Percentiles rank a stretch among this genome's conserved stretches.
phyloP scores from a whole-genome alignment of 495 filamentous ascomycete genomes.

The Cladorrhinum samala region DNA sequence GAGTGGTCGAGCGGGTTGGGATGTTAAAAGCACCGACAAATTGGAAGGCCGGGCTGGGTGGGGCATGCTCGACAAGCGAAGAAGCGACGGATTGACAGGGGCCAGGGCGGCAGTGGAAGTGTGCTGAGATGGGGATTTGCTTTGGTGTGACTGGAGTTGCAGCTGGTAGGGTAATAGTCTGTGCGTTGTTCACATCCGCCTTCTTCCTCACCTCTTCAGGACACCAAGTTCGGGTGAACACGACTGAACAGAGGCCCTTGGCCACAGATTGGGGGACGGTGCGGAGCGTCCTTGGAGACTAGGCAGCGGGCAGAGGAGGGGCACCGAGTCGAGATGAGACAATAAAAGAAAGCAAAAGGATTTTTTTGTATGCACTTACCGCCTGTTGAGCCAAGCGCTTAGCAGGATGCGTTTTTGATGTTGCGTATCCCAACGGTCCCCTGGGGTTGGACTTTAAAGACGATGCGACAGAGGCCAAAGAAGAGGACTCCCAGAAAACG shows the following conservation, averaged over 20 bases:
- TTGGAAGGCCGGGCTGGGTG: slow-evolving; percentile 14
- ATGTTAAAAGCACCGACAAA: slow-evolving; percentile 30
- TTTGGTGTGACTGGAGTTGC: slow-evolving; percentile 29
- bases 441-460: background rate
- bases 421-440: background rate
- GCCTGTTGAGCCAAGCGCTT: slow-evolving; percentile 11
- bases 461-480: background rate
- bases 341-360: slow-evolving; percentile 6
- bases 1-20: background rate
- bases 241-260: background rate
- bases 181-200: slow-evolving; percentile 9
- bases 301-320: too few species aligned
- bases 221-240: background rate
- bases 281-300: too few species aligned
- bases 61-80: slow-evolving; percentile 24
- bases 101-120: slow-evolving; percentile 29
- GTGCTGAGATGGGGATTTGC: slow-evolving; percentile 30
- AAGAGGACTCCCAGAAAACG: background rate
- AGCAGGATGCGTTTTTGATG: slow-evolving; percentile 3
- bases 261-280: too few species aligned
- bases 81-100: slow-evolving; percentile 30
- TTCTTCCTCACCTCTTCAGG: background rate
- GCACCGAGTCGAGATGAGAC: slow-evolving; percentile 1
- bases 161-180: slow-evolving; percentile 16
- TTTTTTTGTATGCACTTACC: slow-evolving; percentile 13